Base-by-base conservation (phyloP, 2,329 filamentous ascomycete genomes). In the Helotiales sp. region DNA sequence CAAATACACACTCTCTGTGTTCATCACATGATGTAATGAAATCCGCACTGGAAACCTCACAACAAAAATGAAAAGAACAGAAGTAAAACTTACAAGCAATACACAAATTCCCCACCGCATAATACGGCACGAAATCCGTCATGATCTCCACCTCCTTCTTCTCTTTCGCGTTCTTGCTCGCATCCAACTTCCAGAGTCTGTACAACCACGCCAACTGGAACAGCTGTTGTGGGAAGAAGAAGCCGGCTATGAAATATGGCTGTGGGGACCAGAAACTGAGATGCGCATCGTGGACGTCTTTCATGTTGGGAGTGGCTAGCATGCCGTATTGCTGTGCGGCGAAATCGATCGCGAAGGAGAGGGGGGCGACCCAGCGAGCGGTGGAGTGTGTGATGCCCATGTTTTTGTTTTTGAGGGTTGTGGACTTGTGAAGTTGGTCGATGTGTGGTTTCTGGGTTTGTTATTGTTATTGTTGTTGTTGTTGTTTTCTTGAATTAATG, bases 221-320 rank as follows among this genome's bases (percentile, higher is more conserved):
- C 3, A 88, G 73, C 74, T 88, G 86, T 74, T 89, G 86, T 0
- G 85, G 85, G 75, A 86, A 86, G 80, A 89, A 89, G 79, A 89
- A 88, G 17, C 78, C 84, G 0, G 79, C 86, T 68, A 89, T 87
- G 77, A 87, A 86, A 72, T 81, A 85, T 0, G 86, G 85, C 65
- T 87, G 83, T 0, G 86, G 86, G 1, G 80, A 84, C 79, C 85
- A 88, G 73, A 87, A 88, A 1, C 85, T 86, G 6, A 87, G 77
- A 73, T 89, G 87, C 34, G 77, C 77, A 71, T 88, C 82, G 74
- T 88, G 85, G 34, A 88, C 79, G 59, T 87, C 83, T 70, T 87
- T 83, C 86, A 88, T 88, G 69, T 84, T 87, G 0, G 86, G 86
- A 0, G 75, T 79, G 40, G 82, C 82, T 34, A 86, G 80, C 76